A percentile compares a stretch with the other conserved stretches of the same genome.
These are phyloP conservation scores for Candida succiphila DNA, from an alignment of 805 yeast species.

Conservation along the genomic window DNA sequence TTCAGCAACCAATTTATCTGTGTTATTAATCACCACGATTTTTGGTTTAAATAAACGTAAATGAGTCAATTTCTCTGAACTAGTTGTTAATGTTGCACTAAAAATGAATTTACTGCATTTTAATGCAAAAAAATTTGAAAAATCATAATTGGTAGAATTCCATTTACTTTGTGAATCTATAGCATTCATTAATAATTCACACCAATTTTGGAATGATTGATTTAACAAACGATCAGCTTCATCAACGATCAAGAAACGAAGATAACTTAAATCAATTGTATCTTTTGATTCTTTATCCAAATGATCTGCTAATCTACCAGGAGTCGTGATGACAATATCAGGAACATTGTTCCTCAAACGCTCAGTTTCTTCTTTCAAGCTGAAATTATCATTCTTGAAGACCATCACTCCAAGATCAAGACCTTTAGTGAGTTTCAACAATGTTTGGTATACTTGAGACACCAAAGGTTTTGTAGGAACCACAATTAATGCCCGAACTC, in stretches of 20 bases:
- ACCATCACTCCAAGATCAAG: constrained; percentile 55
- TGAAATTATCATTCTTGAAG: constrained; percentile 37
- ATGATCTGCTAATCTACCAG: constrained; percentile 81
- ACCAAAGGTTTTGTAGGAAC: constrained; percentile 89
- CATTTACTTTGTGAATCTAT: constrained; percentile 24
- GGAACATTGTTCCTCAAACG: constrained; percentile 38
- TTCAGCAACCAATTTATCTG: constrained; percentile 35
- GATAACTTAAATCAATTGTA: constrained; percentile 33
- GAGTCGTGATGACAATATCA: constrained; percentile 63
- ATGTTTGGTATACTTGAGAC: constrained; percentile 65
- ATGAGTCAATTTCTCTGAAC: constrained; percentile 75
- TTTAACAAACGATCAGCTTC: constrained; percentile 78
- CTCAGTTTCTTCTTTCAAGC: constrained; percentile 51
- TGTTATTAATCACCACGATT: constrained; percentile 61
- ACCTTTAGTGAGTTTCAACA: constrained; percentile 53
- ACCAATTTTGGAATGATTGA: constrained; percentile 93
- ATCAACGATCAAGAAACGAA: constrained; percentile 62
- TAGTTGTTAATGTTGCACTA: constrained; percentile 90
- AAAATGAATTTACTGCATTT: constrained; percentile 60
- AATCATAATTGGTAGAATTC: constrained; percentile 6
- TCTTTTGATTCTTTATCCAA: constrained; percentile 22
- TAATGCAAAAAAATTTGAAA: constrained; percentile 24
- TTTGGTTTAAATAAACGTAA: constrained; percentile 65
- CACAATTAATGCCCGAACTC: constrained; percentile 63
- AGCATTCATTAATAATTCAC: constrained; percentile 39